Base-by-base conservation (phyloP, 2,329 filamentous ascomycete species). In the Cucurbitaria berberidis region DNA sequence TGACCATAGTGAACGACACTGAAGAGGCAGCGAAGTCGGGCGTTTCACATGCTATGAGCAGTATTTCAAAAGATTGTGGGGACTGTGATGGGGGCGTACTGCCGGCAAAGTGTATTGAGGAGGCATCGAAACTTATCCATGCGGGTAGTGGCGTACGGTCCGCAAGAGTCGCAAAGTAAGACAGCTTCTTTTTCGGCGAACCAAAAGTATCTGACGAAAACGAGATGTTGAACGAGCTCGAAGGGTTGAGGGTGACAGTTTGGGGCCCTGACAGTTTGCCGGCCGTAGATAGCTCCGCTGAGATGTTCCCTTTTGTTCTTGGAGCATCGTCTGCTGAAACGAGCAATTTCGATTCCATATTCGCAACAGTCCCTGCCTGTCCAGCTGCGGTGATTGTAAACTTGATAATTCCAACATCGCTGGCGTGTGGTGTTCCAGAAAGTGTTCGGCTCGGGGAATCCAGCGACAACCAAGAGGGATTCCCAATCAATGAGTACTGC, bases 121-220 rank as follows among this genome's bases (percentile, higher is more conserved):
- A 70, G 1, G 82, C 69, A 62, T 95, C 84, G 66, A 96, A 96
- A n/a, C 78, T 77, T 39, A 96, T 78, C 92, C 92, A 96, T 0
- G 91, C 87, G 18, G 92, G 92, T 30, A 96, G 77, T 30, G 92
- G 91, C n/a, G 89, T 90, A 66, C 90, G 89, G 66, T 93, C 84
- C 5, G 80, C 81, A 3, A 90, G 89, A 3, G 89, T 86, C 8
- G 90, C 90, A 69, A 95, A 93, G 73, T 92, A 96, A 52, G 77
- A 77, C 21, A 86, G 85, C 45, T 87, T 80, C 15, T 75, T 74
- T 3, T 80, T 76, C 0, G 77, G 75, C 36, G 82, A 76, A n/a
- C 78, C 78, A 70, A 96, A 96, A 0, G 88, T 90, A 16, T 75
- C 66, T 11, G 56, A 62, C 10, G 73, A 63, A 44, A 81, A 79